Evolutionary conservation across 208 protist species (phyloP), one percentile per base, ranked within the genome.

Genomic region (Phytomonas serpens): DNA sequence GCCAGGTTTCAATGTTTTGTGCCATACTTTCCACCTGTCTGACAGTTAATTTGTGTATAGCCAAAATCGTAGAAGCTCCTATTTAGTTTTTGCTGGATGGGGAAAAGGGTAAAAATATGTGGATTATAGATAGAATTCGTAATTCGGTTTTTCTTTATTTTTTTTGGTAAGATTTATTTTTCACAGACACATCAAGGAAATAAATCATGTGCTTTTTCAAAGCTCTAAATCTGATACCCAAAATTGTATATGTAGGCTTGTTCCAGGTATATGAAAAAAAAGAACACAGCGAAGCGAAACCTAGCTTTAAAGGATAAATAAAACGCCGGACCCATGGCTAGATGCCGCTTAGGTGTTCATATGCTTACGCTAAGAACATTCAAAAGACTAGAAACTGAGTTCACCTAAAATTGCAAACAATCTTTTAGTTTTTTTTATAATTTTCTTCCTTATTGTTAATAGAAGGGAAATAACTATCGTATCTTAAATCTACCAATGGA

Each of bases 1-100:
- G 79, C 92, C 92, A 97, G 61, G 69, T 78, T 13, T 90, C 88
- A 64, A 97, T 94, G 71, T 75, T 92, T 62, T 85, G 73, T 14
- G 76, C 73, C 80, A 87, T 87, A 4, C 13, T 30, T 31, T 64
- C 61, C 29, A n/a, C 62, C 16, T 6, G 6, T 27, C 34, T 34
- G 14, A 34, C 62, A 66, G 23, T 38, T 36, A 27, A 23, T 57
- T 57, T 57, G 23, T 7, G 11, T 27, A 57, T 57, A 19, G 23
- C 47, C 19, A 57, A 57, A 23, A 23, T 57, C 4, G 6, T 27
- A 57, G 23, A 57, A 57, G 16, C 19, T 6, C 47, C 19, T 57
- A 57, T 57, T 57, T 27, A 19, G 16, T 57, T 57, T 9, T 57
- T 57, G 5, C 23, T 57, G 23, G 47, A 57, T 27, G 0, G 47